Percentiles rank a stretch among this genome's conserved stretches.
These are phyloP conservation scores for Camellia lanceoleosa DNA, from an alignment of 148 eudicot species.

Conservation along the genomic window DNA sequence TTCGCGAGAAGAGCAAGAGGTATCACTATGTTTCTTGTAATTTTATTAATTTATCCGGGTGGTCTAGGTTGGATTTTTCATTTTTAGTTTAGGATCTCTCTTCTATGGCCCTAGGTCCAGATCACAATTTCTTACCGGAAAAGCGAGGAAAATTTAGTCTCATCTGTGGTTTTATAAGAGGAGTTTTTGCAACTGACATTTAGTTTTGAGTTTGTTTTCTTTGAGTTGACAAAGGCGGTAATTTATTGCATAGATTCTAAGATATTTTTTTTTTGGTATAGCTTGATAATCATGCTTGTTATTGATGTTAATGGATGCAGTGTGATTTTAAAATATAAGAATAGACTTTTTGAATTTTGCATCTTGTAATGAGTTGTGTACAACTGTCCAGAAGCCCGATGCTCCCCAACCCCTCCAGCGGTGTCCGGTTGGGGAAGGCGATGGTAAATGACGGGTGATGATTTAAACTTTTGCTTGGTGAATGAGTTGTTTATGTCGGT, in stretches of 20 bases:
- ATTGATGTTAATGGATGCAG: neutral
- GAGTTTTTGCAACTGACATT: neutral
- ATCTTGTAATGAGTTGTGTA: too few species aligned
- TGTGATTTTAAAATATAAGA: too few species aligned
- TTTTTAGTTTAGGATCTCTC: too few species aligned
- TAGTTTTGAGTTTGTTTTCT: neutral
- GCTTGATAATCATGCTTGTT: too few species aligned
- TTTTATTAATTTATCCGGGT: neutral
- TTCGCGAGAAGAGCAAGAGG: neutral
- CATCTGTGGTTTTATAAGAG: neutral
- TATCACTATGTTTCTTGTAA: neutral
- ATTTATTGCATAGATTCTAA: neutral
- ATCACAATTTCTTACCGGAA: neutral
- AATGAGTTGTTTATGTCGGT: too few species aligned
- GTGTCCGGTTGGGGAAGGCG: too few species aligned
- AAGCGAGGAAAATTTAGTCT: neutral
- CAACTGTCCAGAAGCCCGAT: too few species aligned
- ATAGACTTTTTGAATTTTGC: too few species aligned
- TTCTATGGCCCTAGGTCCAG: neutral
- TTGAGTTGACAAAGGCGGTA: too few species aligned
- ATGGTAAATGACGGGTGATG: too few species aligned
- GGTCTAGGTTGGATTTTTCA: neutral
- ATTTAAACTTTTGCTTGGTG: too few species aligned
- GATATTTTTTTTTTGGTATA: neutral
- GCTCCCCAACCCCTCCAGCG: too few species aligned